A percentile compares a stretch with the other conserved stretches of the same genome.
Evolutionary conservation across 2,329 filamentous ascomycete genomes (phyloP).

Genomic region (Exophiala bonariae): DNA sequence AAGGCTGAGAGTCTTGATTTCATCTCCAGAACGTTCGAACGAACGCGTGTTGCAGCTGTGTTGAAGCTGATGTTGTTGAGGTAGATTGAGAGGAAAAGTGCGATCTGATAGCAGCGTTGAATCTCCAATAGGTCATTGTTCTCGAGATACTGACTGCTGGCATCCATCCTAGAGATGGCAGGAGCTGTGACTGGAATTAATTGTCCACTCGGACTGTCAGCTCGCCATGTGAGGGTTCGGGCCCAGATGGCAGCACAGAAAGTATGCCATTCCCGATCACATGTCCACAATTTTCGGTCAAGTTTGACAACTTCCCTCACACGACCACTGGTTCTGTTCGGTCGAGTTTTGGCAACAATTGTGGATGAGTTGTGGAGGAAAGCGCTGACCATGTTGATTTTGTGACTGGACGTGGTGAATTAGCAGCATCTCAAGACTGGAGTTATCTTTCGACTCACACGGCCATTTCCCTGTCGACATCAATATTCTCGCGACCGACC

Average conservation of each 20-base stretch:
- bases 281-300: slow-evolving; percentile 15
- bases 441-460: no score
- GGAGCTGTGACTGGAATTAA: slow-evolving; percentile 8
- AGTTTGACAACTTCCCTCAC: slow-evolving; percentile 13
- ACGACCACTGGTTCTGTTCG: background rate
- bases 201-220: slow-evolving; percentile 12
- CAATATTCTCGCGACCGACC: background rate
- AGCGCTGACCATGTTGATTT: slow-evolving; percentile 22
- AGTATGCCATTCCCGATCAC: slow-evolving; percentile 19
- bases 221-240: slow-evolving; percentile 16
- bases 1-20: slow-evolving; percentile 15
- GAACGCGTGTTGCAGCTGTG: slow-evolving; percentile 13
- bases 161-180: slow-evolving; percentile 17
- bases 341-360: slow-evolving; percentile 9
- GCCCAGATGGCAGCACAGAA: slow-evolving; percentile 10
- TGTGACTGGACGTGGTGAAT: no score
- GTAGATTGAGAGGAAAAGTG: slow-evolving; percentile 18
- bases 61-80: slow-evolving; percentile 22
- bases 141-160: slow-evolving; percentile 1
- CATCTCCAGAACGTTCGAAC: slow-evolving; percentile 14
- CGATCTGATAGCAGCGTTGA: slow-evolving; percentile 21
- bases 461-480: slow-evolving; percentile 14
- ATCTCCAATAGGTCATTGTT: slow-evolving; percentile 9
- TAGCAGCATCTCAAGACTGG: no score
- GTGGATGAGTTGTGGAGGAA: slow-evolving; percentile 14